Evolutionary conservation across 495 filamentous ascomycete genomes (phyloP).

Genomic region (Oidiodendron maius): DNA sequence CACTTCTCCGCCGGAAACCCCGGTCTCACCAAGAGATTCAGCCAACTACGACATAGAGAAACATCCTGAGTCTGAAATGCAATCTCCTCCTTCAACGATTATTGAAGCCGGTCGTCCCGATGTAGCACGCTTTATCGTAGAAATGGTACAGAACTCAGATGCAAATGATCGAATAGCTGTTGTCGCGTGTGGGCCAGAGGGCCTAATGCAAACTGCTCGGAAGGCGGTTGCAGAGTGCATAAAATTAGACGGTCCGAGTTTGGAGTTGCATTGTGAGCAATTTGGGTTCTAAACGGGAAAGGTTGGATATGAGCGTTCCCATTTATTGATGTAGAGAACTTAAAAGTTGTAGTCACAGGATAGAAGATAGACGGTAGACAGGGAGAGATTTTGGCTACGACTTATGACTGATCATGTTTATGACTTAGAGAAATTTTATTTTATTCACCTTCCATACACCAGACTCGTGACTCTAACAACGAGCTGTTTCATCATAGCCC

Average conservation of each 20-base stretch:
- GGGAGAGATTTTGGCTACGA: too few relatives aligned
- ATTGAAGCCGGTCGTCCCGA: constrained; percentile 37
- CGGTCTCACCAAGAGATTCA: constrained; percentile 13
- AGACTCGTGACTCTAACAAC: too few relatives aligned
- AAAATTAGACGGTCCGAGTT: constrained; percentile 37
- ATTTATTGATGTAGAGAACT: too few relatives aligned
- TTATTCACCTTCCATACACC: too few relatives aligned
- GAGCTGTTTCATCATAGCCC: too few relatives aligned
- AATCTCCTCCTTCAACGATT: not conserved
- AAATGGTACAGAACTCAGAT: constrained; percentile 32
- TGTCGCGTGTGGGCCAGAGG: constrained; percentile 44
- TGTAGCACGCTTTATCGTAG: constrained; percentile 31
- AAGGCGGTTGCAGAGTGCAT: constrained; percentile 45
- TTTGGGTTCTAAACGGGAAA: constrained; percentile 41
- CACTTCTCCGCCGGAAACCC: too few relatives aligned
- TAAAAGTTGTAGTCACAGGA: too few relatives aligned
- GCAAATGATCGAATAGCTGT: constrained; percentile 40
- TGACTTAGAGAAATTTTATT: too few relatives aligned
- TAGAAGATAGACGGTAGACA: too few relatives aligned
- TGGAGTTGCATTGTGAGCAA: constrained; percentile 49
- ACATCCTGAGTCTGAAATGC: not conserved
- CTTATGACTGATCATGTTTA: too few relatives aligned
- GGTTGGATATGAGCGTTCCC: too few relatives aligned
- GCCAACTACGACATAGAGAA: constrained; percentile 20
- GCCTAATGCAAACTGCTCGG: constrained; percentile 40